A percentile compares a stretch with the other conserved stretches of the same genome.
Evolutionary conservation across 2,329 filamentous ascomycete species (phyloP).

Genomic region (Cryoendolithus antarcticus): DNA sequence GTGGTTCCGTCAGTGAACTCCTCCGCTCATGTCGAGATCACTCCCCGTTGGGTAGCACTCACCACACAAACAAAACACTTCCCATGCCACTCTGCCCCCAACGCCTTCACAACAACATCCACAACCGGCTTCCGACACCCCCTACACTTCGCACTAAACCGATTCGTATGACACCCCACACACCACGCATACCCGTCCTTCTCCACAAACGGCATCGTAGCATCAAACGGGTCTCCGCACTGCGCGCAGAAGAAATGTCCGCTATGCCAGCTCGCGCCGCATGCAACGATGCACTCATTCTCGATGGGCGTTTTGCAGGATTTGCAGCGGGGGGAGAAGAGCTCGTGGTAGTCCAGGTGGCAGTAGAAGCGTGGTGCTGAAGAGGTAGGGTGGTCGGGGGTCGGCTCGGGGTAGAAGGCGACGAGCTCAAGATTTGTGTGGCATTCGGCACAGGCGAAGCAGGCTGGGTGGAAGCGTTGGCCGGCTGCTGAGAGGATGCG

Average conservation of each 20-base stretch:
- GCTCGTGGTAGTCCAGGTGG: conserved; percentile 96
- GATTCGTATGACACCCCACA: conserved; percentile 78
- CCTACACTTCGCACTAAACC: conserved; percentile 79
- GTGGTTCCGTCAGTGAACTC: conserved; percentile 3
- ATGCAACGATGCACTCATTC: conserved; percentile 84
- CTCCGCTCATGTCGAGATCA: conserved; percentile 7
- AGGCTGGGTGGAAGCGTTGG: conserved; percentile 79
- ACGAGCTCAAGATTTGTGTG: conserved; percentile 82
- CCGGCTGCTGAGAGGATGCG: conserved; percentile 78
- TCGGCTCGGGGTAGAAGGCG: conserved; percentile 89
- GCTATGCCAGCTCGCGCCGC: conserved; percentile 87
- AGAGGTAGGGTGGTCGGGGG: conserved; percentile 45
- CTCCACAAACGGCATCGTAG: conserved; percentile 72
- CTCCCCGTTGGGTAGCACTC: conserved; percentile 16
- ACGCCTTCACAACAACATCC: conserved; percentile 77
- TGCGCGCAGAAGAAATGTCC: conserved; percentile 99
- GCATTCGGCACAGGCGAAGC: conserved; percentile 82
- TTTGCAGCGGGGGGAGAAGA: conserved; percentile 84
- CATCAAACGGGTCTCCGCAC: conserved; percentile 70
- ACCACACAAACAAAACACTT: conserved; percentile 73
- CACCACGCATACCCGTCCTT: conserved; percentile 98
- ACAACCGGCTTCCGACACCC: conserved; percentile 76
- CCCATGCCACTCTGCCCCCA: conserved; percentile 89
- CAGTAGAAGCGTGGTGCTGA: conserved; percentile 64
- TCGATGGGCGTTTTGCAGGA: conserved; percentile 95